Base-by-base conservation (phyloP, 78 protist genomes). In the Diacronema lutheri region DNA sequence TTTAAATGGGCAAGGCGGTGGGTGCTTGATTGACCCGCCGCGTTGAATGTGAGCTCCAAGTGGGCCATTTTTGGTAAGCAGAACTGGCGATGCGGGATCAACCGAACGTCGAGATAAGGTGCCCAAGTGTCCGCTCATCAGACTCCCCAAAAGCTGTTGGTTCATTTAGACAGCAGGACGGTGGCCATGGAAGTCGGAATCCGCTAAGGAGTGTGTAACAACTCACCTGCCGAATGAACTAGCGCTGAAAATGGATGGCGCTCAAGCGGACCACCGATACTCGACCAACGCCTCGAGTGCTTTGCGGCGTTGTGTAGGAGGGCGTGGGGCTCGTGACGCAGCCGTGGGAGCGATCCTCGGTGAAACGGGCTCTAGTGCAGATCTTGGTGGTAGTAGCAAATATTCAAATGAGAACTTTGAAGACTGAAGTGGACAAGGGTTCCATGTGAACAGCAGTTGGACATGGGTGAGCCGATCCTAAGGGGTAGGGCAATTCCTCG, bases 11-110 rank as follows among this genome's bases (percentile, higher is more conserved):
- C 83, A 83, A 81, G 88, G 72, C 37, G 26, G 0, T 1, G 73
- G 56, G 4, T 76, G 44, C 88, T 91, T 90, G 20, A 69, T 38
- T 84, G 82, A 72, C 4, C 66, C 25, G n/a, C 29, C 62, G 55
- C 35, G 26, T 19, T 33, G 84, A 85, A 90, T 86, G 83, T 64
- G 57, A 84, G 91, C 56, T 71, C 90, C 14, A 79, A 92, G 96
- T 94, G 96, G 96, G 96, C 96, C 96, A 86, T 92, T 90, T 90
- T 88, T 92, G 96, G 96, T 94, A 94, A 94, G 94, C 96, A 92
- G 96, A 87, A 88, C 94, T 90, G 96, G 96, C 96, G 93, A 94
- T 91, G 94, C 92, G 96, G 96, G 96, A 92, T 92, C 93, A 92
- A 90, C 96, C 93, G 90, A 92, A 81, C 90, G 94, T 55, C 21